A percentile compares a stretch with the other conserved stretches of the same genome.
phyloP scores from a whole-genome alignment of 352 stramenopile species.

The Phytophthora colocasiae region DNA sequence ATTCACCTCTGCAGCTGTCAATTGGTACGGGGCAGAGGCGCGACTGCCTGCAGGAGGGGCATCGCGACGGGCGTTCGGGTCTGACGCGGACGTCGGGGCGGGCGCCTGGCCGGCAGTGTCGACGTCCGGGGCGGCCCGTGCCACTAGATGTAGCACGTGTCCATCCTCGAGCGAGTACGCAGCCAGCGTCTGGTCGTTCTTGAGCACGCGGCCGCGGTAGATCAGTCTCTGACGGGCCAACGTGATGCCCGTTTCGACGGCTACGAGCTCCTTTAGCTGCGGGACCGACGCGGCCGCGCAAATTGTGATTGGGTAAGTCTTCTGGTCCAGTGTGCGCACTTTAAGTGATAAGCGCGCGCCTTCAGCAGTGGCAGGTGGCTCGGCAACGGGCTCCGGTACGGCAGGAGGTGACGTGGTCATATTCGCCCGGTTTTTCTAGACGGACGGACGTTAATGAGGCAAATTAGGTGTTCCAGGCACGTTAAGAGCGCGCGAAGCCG shows the following conservation, averaged over 20 bases:
- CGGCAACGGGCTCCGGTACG: conserved; percentile 28
- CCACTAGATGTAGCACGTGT: conserved; percentile 84
- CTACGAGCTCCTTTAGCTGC: conserved; percentile 80
- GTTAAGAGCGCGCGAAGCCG: background rate
- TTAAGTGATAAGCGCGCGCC: conserved; percentile 67
- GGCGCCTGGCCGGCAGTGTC: conserved; percentile 23
- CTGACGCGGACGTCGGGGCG: conserved; percentile 14
- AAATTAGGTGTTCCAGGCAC: conserved; percentile 1
- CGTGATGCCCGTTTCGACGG: conserved; percentile 72
- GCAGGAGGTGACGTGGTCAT: conserved; percentile 6
- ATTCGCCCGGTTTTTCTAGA: conserved; percentile 1
- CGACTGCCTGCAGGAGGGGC: background rate
- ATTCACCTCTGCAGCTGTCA: conserved; percentile 2
- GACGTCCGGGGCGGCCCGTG: conserved; percentile 52
- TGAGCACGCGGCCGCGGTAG: conserved; percentile 87
- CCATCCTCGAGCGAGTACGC: conserved; percentile 84
- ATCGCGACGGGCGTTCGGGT: background rate
- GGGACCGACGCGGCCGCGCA: conserved; percentile 68
- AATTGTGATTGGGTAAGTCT: conserved; percentile 78
- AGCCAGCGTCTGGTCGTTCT: conserved; percentile 82
- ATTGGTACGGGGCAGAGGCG: background rate
- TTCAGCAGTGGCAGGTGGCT: conserved; percentile 19
- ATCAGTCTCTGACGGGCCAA: conserved; percentile 83
- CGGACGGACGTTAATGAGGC: background rate
- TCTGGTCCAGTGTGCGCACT: conserved; percentile 86